Evolutionary conservation across 2,329 filamentous ascomycete genomes (phyloP).

Genomic region (Basipetospora chlamydospora): DNA sequence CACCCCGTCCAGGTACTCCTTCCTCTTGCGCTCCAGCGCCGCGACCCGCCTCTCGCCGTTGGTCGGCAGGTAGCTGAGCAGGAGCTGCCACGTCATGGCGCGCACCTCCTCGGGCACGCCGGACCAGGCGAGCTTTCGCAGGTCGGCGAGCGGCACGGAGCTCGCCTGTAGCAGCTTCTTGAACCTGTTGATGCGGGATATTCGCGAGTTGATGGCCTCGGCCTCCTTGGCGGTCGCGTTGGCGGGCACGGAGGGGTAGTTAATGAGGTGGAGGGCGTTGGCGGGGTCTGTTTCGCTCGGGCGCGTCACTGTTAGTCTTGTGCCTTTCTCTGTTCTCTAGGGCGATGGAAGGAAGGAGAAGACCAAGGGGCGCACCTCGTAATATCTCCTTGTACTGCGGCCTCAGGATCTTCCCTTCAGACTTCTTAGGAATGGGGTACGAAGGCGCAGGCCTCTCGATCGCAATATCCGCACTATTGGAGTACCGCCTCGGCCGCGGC

Average conservation of each 20-base stretch:
- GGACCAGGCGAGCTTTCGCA: constrained; percentile 82
- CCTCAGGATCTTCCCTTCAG: constrained; percentile 85
- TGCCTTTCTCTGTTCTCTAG: too few relatives aligned
- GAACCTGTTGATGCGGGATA: constrained; percentile 95
- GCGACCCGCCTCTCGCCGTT: constrained; percentile 85
- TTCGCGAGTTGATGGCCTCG: constrained; percentile 74
- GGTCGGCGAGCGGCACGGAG: constrained; percentile 70
- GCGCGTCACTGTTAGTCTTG: too few relatives aligned
- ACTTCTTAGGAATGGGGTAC: constrained; percentile 80
- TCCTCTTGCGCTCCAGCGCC: constrained; percentile 84
- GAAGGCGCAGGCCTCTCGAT: constrained; percentile 70
- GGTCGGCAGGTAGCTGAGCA: constrained; percentile 91
- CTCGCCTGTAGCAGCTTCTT: constrained; percentile 89
- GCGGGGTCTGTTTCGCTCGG: constrained; percentile 53
- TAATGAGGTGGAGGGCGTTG: constrained; percentile 88
- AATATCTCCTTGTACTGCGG: constrained; percentile 97
- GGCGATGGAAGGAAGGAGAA: constrained; percentile 9
- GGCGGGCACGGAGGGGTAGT: constrained; percentile 60
- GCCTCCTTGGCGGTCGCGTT: constrained; percentile 70
- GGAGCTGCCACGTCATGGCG: constrained; percentile 96
- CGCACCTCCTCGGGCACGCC: constrained; percentile 89
- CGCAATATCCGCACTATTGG: constrained; percentile 86
- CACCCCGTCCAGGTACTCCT: constrained; percentile 92
- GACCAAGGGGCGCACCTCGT: constrained; percentile 33
- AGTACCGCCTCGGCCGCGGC: constrained; percentile 50